These are phyloP conservation scores for Juglanconis sp. DNA, from an alignment of 2,329 filamentous ascomycete genomes.

Conservation along the genomic window DNA sequence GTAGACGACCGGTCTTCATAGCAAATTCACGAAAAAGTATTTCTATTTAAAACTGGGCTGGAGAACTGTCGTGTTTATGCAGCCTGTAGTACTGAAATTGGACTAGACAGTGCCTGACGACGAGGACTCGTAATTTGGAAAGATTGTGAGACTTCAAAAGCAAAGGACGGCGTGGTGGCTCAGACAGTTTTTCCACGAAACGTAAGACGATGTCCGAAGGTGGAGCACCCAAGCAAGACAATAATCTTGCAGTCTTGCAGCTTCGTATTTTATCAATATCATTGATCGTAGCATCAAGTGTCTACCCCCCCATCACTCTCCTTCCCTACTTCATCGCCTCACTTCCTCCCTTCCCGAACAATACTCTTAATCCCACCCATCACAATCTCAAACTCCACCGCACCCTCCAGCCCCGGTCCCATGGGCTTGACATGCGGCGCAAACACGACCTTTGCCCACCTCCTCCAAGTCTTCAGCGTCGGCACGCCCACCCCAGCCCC, in stretches of 20 bases:
- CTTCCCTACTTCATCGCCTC: not conserved
- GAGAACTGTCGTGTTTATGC: no score
- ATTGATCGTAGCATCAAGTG: not conserved
- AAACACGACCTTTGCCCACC: slow-evolving; percentile 88
- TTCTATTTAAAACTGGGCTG: not conserved
- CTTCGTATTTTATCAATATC: not conserved
- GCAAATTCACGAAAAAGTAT: not conserved
- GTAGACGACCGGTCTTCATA: not conserved
- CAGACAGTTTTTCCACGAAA: no score
- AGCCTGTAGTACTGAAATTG: no score
- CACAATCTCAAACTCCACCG: slow-evolving; percentile 72
- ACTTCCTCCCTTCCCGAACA: not conserved
- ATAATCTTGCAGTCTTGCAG: no score
- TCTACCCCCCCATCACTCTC: not conserved
- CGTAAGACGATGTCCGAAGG: no score
- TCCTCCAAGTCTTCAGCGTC: slow-evolving; percentile 59
- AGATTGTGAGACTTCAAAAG: no score
- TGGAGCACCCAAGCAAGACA: no score
- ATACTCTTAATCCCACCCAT: slow-evolving; percentile 56
- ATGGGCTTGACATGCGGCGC: slow-evolving; percentile 66
- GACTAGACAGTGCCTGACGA: no score
- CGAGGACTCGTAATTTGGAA: no score
- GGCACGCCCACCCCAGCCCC: slow-evolving; percentile 33
- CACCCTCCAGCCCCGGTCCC: slow-evolving; percentile 45
- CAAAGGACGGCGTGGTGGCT: no score